phyloP scores from a whole-genome alignment of 495 filamentous ascomycete genomes.

The Pyrenula massariospora region DNA sequence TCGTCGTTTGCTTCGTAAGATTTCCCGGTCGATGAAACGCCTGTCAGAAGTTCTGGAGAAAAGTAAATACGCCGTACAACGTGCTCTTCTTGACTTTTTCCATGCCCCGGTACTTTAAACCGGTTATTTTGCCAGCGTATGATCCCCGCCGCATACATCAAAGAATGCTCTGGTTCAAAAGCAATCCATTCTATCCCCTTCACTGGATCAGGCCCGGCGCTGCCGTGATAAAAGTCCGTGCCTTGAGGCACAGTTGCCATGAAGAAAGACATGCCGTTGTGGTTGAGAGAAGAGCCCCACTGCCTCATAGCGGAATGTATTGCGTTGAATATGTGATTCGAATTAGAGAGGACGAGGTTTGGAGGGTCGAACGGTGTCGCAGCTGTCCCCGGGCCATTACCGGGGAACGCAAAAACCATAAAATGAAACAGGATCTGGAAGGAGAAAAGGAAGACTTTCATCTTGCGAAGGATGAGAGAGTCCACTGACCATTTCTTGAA shows the following conservation, averaged over 20 bases:
- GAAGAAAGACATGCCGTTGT: slow-evolving; percentile 60
- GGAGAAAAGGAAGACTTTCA: no score
- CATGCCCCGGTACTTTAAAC: no score
- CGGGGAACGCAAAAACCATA: no score
- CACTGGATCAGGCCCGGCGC: slow-evolving; percentile 20
- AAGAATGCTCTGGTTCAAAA: slow-evolving; percentile 57
- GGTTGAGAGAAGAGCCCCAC: slow-evolving; percentile 56
- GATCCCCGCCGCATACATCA: slow-evolving; percentile 33
- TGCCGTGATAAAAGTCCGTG: slow-evolving; percentile 54
- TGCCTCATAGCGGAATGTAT: slow-evolving; percentile 57
- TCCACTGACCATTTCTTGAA: no score
- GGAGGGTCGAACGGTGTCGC: no score
- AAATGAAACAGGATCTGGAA: no score
- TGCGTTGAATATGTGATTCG: slow-evolving; percentile 54
- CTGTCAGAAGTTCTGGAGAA: neutral
- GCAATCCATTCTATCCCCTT: slow-evolving; percentile 53
- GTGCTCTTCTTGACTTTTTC: neutral
- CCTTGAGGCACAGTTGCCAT: slow-evolving; percentile 43
- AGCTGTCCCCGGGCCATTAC: no score
- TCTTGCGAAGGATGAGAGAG: no score
- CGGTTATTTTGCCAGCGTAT: neutral
- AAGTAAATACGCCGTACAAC: neutral
- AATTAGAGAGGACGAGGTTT: no score
- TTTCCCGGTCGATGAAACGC: neutral
- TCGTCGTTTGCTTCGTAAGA: slow-evolving; percentile 5